phyloP scores from a whole-genome alignment of 306 rosid species.

The Prosopis cineraria region DNA sequence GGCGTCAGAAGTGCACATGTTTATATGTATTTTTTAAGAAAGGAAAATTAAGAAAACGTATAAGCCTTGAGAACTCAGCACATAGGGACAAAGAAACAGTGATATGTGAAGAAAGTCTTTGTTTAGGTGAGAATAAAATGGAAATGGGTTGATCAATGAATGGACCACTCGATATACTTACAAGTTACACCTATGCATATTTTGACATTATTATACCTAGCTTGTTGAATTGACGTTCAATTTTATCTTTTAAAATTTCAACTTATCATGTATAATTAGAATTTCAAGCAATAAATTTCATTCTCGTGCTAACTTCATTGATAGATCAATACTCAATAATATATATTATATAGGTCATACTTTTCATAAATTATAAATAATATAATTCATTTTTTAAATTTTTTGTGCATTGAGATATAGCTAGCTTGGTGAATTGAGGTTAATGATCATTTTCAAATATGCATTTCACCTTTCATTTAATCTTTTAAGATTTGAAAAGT shows the following conservation, averaged over 20 bases:
- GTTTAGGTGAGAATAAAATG: constrained; percentile 68
- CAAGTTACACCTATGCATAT: constrained; percentile 25
- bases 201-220: neutral
- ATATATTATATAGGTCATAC: neutral
- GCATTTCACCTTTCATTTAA: neutral
- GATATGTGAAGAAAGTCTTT: constrained; percentile 57
- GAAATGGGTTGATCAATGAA: constrained; percentile 45
- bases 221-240: neutral
- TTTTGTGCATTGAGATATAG: neutral
- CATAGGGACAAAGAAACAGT: constrained; percentile 44
- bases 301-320: neutral
- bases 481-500: too few species aligned
- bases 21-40: neutral
- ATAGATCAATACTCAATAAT: neutral
- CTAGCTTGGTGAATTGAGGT: neutral
- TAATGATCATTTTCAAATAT: neutral
- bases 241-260: neutral
- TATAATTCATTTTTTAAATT: neutral
- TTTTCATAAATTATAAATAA: too few species aligned
- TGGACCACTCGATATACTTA: constrained; percentile 42
- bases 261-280: neutral
- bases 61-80: constrained; percentile 33
- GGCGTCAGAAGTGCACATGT: constrained; percentile 41
- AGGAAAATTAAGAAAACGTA: neutral
- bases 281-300: neutral